Evolutionary conservation across 306 rosid genomes (phyloP), one percentile per base, ranked within the genome.

Genomic region (Begonia masoniana): DNA sequence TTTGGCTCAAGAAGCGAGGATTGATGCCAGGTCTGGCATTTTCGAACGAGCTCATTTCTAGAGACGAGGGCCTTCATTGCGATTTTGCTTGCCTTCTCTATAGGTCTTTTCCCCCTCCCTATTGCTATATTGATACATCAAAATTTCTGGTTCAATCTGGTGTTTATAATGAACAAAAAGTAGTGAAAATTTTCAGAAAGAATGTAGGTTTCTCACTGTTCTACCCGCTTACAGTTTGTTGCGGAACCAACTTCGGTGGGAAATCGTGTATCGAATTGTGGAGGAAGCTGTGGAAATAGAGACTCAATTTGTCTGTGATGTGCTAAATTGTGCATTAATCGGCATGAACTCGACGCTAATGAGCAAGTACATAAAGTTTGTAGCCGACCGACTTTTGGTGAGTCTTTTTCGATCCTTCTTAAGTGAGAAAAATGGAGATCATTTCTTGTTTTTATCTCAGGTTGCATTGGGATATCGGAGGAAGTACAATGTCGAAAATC

Each of bases 41-140:
- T 74, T 84, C 95, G 58, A 88, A 88, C 65, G 97, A 88, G 66
- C 82, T 84, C 50, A 84, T 88, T 60, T 88, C 97, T 57, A 84
- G 97, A 70, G 97, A 88, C 42, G 97, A 88, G 74, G 95, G 97
- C 50, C 97, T 88, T 68, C 97, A 84, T 62, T 88, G 97, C 66
- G 95, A 82, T 66, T 84, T 84, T 72, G 97, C 97, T 75, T 88
- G 97, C 65, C 88, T 88, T 74, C 68, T 88, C 39, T 84, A 88
- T 65, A 82, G 95, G 97, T 88, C 35, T 26, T 26, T 26, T 2
- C 35, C 4, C 35, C 4, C 35, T 26, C 35, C 6, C 35, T 26
- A 26, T 26, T 26, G 35, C 6, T 6, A 26, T 26, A 26, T 26
- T 6, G 6, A 26, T 6, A 3, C 4, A 26, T 26, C 35, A 26